Evolutionary conservation across 495 filamentous ascomycete species (phyloP).

Genomic region (Mycothermus thermophilus): DNA sequence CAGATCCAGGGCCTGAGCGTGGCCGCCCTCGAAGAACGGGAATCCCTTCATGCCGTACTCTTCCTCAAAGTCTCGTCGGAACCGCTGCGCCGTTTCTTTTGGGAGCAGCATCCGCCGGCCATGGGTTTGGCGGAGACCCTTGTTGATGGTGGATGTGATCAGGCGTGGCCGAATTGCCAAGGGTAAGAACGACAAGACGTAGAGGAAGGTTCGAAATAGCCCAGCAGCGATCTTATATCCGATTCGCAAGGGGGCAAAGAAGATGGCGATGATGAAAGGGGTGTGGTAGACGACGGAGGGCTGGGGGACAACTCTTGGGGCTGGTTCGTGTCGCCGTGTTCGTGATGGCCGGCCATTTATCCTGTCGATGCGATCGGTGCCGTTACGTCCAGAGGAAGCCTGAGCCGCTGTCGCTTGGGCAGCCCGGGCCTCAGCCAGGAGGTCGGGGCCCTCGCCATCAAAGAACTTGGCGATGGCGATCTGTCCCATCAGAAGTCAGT

Average conservation of each 20-base stretch:
- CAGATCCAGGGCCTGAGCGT: constrained; percentile 74
- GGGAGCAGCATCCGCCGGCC: constrained; percentile 64
- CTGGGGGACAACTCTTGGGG: constrained; percentile 70
- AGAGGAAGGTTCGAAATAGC: constrained; percentile 60
- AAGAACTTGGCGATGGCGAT: constrained; percentile 96
- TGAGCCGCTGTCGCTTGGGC: too few species aligned
- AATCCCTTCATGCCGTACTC: constrained; percentile 62
- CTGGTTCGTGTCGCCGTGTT: constrained; percentile 38
- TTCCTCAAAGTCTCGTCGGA: constrained; percentile 87
- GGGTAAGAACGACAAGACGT: constrained; percentile 48
- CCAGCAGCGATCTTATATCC: constrained; percentile 53
- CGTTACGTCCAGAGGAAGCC: too few species aligned
- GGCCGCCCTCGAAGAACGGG: constrained; percentile 69
- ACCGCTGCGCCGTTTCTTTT: constrained; percentile 74
- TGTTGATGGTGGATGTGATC: constrained; percentile 39
- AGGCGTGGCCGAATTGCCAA: constrained; percentile 44
- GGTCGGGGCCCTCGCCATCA: constrained; percentile 80
- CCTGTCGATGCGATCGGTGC: constrained; percentile 37
- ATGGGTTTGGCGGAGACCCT: constrained; percentile 46
- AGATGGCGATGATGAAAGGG: constrained; percentile 56
- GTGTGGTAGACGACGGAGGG: constrained; percentile 49
- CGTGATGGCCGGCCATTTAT: constrained; percentile 21
- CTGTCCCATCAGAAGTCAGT: constrained; percentile 26
- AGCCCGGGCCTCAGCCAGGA: constrained; percentile 60
- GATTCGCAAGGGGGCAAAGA: constrained; percentile 72